Evolutionary conservation across 2,329 filamentous ascomycete genomes (phyloP), one percentile per base, ranked within the genome.

Genomic region (Ascochyta lentis): DNA sequence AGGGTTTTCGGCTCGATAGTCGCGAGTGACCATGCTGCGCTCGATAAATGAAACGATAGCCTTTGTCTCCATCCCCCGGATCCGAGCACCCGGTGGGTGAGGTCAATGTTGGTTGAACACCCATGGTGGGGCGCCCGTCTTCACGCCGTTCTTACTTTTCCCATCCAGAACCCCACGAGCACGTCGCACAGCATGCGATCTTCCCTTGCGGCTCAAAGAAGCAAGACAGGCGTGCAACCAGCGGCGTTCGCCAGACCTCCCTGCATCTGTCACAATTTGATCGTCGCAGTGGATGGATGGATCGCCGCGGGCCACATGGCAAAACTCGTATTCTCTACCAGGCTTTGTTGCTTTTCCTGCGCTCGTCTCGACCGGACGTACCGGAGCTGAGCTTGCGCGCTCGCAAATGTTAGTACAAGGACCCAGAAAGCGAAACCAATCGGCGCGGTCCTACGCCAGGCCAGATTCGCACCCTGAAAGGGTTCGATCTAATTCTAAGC

Each of bases 121-220:
- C 29, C 19, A 22, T 43, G 33, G 48, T 50, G 47, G 47, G 31
- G 29, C 31, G 16, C 1, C 23, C 31, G 5, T 37, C 39, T 3
- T 16, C 23, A 41, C 22, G 26, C 9, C 46, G 22, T 42, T 16
- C 15, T 55, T 49, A 13, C 41, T 46, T 46, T 42, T 46, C 23
- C 39, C 44, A 19, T 40, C n/a, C 22, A 35, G 33, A 45, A 46
- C 23, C 27, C 16, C 29, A 12, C 41, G n/a, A 31, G 35, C 48
- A 50, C 38, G 37, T 56, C 26, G 35, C 53, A 50, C 46, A 50
- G 46, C 41, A 6, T 43, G 15, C n/a, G 41, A 50, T 56, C 22
- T 9, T 10, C 22, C 12, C 16, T 15, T 37, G 41, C 23, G 24
- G 29, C 37, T 46, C 27, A 37, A 47, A 45, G 47, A 56, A 50